Evolutionary conservation across 2,329 filamentous ascomycete species (phyloP).

Genomic region (Trichoderma hamatum): DNA sequence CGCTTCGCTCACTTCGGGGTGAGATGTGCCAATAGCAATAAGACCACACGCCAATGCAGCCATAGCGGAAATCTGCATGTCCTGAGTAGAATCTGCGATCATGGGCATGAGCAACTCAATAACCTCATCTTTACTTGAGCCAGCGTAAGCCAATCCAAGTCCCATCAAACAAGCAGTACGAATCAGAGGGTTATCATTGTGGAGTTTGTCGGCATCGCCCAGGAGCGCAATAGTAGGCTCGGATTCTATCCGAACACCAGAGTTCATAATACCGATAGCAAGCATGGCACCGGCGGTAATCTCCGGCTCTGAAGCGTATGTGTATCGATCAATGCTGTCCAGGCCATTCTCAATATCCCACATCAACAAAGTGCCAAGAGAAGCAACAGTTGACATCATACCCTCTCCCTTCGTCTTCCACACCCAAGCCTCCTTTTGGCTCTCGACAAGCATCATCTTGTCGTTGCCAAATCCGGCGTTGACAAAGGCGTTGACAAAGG

Average conservation of each 20-base stretch:
- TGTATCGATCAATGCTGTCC: conserved; percentile 93
- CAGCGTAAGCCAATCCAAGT: conserved; percentile 90
- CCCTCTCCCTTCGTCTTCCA: conserved; percentile 99
- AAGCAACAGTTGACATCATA: conserved; percentile 95
- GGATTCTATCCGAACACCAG: conserved; percentile 83
- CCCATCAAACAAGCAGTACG: conserved; percentile 92
- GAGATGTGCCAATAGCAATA: conserved; percentile 89
- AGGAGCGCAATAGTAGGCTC: conserved; percentile 89
- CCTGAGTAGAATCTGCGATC: conserved; percentile 77
- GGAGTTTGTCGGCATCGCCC: conserved; percentile 76
- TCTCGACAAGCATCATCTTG: conserved; percentile 94
- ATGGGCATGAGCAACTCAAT: conserved; percentile 83
- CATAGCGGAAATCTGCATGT: conserved; percentile 97
- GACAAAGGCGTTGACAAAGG: conserved; percentile 95
- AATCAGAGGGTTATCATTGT: conserved; percentile 75
- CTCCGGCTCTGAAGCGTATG: conserved; percentile 75
- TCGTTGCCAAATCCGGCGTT: conserved; percentile 95
- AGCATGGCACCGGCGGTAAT: conserved; percentile 91
- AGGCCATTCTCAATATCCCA: conserved; percentile 94
- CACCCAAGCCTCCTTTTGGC: conserved; percentile 90
- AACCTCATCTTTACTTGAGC: conserved; percentile 89
- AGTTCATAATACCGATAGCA: conserved; percentile 94
- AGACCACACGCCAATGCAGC: conserved; percentile 88
- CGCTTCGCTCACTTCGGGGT: conserved; percentile 87
- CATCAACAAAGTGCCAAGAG: conserved; percentile 84